Percentiles rank a stretch among this genome's conserved stretches.
Evolutionary conservation across 129 eudicot species (phyloP).

Genomic region (Centella asiatica): DNA sequence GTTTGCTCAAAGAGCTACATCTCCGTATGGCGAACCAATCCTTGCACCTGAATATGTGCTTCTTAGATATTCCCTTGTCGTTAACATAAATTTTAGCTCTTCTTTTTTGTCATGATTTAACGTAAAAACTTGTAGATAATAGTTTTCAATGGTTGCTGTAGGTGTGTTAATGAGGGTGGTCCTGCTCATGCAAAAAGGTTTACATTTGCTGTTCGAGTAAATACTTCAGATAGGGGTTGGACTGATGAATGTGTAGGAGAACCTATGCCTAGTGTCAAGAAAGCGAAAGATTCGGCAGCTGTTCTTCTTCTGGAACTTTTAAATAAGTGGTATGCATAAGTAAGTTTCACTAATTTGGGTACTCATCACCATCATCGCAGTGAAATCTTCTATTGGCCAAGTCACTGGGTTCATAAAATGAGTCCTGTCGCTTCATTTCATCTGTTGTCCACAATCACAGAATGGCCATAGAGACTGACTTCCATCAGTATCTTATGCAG

Average conservation of each 20-base stretch:
- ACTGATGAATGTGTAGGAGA: slow-evolving; percentile 96
- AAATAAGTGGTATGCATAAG: slow-evolving; percentile 58
- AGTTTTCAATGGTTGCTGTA: slow-evolving; percentile 9
- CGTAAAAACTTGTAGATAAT: too few species aligned
- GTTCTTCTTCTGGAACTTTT: slow-evolving; percentile 82
- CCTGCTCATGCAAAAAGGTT: slow-evolving; percentile 97
- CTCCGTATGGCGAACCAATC: too few species aligned
- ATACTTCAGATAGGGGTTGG: slow-evolving; percentile 89
- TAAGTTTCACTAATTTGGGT: background rate
- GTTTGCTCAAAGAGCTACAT: too few species aligned
- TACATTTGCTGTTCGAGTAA: slow-evolving; percentile 79
- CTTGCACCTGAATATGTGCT: too few species aligned
- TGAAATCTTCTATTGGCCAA: background rate
- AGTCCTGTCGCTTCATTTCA: background rate
- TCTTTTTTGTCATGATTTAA: background rate
- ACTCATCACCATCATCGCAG: background rate
- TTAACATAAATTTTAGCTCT: too few species aligned
- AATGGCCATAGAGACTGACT: background rate
- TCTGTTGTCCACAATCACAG: background rate
- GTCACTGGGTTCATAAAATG: background rate
- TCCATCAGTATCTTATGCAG: background rate
- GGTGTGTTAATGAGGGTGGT: slow-evolving; percentile 95
- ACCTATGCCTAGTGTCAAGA: slow-evolving; percentile 99
- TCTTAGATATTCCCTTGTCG: too few species aligned
- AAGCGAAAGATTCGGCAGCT: slow-evolving; percentile 99